phyloP scores from a whole-genome alignment of 352 stramenopile species.

The Phytophthora quininea region DNA sequence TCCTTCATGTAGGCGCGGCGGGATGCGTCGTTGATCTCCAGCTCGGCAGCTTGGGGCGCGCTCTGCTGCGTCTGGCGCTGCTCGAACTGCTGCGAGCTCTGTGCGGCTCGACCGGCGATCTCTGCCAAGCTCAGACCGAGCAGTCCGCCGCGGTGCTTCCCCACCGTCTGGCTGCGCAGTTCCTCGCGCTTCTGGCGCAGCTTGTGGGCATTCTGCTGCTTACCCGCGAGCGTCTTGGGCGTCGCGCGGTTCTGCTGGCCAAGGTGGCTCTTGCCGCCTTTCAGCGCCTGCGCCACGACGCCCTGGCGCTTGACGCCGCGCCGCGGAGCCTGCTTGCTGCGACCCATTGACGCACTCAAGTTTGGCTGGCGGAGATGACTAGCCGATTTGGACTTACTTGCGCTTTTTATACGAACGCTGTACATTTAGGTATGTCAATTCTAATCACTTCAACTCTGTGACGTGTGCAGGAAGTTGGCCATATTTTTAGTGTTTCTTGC shows the following conservation, averaged over 20 bases:
- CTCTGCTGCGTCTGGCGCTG: conserved; percentile 34
- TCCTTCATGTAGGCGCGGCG: conserved; percentile 95
- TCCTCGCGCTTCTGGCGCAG: conserved; percentile 72
- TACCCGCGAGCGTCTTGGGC: conserved; percentile 45
- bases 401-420: no score
- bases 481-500: no score
- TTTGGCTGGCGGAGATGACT: background rate
- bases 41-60: conserved; percentile 24
- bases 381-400: background rate
- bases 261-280: conserved; percentile 23
- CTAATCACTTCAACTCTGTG: no score
- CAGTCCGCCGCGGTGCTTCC: conserved; percentile 41
- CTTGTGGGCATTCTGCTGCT: conserved; percentile 54
- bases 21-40: conserved; percentile 86
- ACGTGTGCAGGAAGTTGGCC: no score
- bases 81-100: conserved; percentile 54
- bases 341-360: background rate
- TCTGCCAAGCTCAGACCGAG: conserved; percentile 56
- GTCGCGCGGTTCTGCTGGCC: conserved; percentile 28
- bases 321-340: conserved; percentile 28
- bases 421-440: no score
- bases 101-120: conserved; percentile 47
- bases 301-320: conserved; percentile 39
- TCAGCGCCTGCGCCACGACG: conserved; percentile 29
- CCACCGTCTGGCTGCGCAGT: conserved; percentile 57